phyloP scores from a whole-genome alignment of 2,329 filamentous ascomycete species.

The Monilinia aucupariae region DNA sequence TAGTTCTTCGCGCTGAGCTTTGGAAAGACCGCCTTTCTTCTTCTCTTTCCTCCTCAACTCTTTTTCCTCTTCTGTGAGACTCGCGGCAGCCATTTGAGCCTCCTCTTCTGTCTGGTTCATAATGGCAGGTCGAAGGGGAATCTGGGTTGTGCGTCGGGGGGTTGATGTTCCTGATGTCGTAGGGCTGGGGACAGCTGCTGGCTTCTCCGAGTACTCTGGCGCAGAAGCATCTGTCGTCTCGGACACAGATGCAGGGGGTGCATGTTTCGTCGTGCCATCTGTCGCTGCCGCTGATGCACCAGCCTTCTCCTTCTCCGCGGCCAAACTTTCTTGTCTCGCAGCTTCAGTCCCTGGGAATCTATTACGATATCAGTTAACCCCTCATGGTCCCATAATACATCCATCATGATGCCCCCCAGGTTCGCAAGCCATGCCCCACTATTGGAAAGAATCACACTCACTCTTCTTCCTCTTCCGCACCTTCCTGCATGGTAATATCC shows the following conservation, averaged over 20 bases:
- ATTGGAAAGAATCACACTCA: not conserved
- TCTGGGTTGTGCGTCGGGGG: constrained; percentile 38
- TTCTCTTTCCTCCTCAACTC: constrained; percentile 75
- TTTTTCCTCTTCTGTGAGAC: constrained; percentile 67
- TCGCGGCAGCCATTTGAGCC: constrained; percentile 57
- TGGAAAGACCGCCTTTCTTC: constrained; percentile 79
- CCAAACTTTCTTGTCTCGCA: constrained; percentile 50
- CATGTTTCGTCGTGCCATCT: constrained; percentile 14
- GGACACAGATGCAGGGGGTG: constrained; percentile 24
- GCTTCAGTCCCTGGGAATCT: constrained; percentile 51
- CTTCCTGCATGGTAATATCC: constrained; percentile 87
- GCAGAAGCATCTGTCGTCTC: constrained; percentile 22
- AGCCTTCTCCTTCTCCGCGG: constrained; percentile 33
- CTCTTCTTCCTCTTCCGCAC: constrained; percentile 59
- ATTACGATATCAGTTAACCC: constrained; percentile 38
- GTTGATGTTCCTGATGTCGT: constrained; percentile 39
- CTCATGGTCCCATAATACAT: constrained; percentile 35
- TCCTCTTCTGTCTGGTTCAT: constrained; percentile 85
- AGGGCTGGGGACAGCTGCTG: constrained; percentile 24
- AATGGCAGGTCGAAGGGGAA: constrained; percentile 77
- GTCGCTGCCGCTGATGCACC: constrained; percentile 23
- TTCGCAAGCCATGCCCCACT: not conserved
- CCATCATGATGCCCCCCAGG: not conserved
- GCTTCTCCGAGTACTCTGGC: constrained; percentile 16
- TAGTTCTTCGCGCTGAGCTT: constrained; percentile 90